Conservation (phyloP, 2,329 filamentous ascomycete species). For the Paracoccidioides lutzii region DNA sequence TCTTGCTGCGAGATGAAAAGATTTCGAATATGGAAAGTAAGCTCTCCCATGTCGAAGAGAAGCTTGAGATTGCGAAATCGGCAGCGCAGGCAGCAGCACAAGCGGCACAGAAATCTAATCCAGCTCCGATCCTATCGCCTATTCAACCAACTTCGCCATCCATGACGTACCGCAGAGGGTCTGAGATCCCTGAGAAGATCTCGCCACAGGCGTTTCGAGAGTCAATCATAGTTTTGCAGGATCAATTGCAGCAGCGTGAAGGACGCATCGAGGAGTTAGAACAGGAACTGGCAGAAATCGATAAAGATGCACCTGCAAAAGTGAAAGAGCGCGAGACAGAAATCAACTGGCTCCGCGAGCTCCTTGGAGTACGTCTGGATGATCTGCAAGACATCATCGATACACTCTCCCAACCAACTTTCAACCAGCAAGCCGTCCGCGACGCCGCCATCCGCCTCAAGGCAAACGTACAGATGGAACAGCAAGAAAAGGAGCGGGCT, state of each 20-base stretch:
- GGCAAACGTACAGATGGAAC: constrained; percentile 94
- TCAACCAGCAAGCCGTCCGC: constrained; percentile 66
- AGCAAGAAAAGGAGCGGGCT: constrained; percentile 81
- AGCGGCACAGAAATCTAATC: constrained; percentile 45
- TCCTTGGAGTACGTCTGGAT: constrained; percentile 77
- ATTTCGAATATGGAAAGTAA: constrained; percentile 76
- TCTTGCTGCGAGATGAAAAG: constrained; percentile 73
- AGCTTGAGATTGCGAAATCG: constrained; percentile 76
- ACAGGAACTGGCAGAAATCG: constrained; percentile 51
- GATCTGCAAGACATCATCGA: constrained; percentile 87
- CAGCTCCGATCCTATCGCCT: constrained; percentile 22
- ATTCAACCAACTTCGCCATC: constrained; percentile 37
- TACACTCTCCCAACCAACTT: constrained; percentile 58
- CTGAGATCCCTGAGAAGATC: constrained; percentile 63
- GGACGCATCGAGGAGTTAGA: constrained; percentile 79
- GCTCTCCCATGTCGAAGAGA: constrained; percentile 73
- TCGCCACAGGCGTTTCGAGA: constrained; percentile 90
- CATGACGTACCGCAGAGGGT: constrained; percentile 30
- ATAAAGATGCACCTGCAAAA: constrained; percentile 66
- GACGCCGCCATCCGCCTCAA: constrained; percentile 87
- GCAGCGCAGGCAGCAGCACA: constrained; percentile 72
- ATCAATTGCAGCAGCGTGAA: constrained; percentile 91
- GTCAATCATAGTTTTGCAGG: constrained; percentile 90
- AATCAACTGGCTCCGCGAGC: constrained; percentile 86
- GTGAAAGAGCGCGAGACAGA: constrained; percentile 87